These are phyloP conservation scores for Serpula lacrymans DNA, from an alignment of 768 basidiomycete genomes.

Conservation along the genomic window DNA sequence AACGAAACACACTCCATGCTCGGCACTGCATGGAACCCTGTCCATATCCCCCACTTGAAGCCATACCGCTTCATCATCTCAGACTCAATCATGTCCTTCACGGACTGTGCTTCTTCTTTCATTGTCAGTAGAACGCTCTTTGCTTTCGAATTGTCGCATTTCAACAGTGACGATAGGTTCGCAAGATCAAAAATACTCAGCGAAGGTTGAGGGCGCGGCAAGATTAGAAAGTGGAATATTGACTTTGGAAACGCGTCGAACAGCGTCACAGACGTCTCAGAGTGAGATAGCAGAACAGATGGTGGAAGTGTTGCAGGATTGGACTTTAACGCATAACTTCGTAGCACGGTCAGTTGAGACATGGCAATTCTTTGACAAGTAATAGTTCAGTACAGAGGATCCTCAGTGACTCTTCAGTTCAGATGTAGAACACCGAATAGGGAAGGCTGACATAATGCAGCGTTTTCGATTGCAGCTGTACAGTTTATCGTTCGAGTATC, in stretches of 20 bases:
- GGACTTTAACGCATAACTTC: slow-evolving; percentile 52
- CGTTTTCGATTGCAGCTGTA: no score
- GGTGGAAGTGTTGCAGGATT: slow-evolving; percentile 53
- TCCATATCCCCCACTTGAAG: slow-evolving; percentile 74
- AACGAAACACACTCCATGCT: slow-evolving; percentile 72
- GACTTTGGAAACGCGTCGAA: slow-evolving; percentile 81
- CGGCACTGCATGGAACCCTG: slow-evolving; percentile 81
- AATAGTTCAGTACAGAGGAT: no score
- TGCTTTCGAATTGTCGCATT: slow-evolving; percentile 49
- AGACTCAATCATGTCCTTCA: slow-evolving; percentile 61
- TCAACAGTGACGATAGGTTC: slow-evolving; percentile 55
- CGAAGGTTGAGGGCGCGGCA: slow-evolving; percentile 53
- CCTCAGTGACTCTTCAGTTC: no score
- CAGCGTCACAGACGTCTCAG: slow-evolving; percentile 55
- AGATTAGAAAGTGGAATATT: slow-evolving; percentile 82
- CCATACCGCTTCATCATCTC: slow-evolving; percentile 79
- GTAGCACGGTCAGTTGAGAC: slow-evolving; percentile 51
- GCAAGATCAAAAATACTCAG: slow-evolving; percentile 38
- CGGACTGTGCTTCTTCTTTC: slow-evolving; percentile 49
- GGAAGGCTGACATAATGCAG: no score
- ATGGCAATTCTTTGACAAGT: no score
- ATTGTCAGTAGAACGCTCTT: slow-evolving; percentile 51
- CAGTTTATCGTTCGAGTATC: slow-evolving; percentile 25
- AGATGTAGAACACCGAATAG: no score
- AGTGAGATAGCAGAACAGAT: slow-evolving; percentile 57